A percentile compares a stretch with the other conserved stretches of the same genome.
Evolutionary conservation across 768 basidiomycete genomes (phyloP).

Genomic region (Neoboletus magnificus): DNA sequence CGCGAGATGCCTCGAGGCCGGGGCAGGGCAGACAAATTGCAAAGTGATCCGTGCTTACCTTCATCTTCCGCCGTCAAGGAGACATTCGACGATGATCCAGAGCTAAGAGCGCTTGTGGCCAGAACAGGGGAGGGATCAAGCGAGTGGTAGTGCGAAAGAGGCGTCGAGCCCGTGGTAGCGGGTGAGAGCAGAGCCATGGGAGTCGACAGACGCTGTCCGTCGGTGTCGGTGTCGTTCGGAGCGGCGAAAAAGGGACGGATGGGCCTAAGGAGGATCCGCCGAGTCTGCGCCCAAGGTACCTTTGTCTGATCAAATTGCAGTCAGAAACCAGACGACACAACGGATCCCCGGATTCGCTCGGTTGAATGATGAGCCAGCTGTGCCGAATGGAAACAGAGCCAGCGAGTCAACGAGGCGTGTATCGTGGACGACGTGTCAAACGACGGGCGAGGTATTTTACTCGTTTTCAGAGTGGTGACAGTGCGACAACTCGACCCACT

Average conservation of each 20-base stretch:
- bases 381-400: neutral
- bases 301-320: constrained; percentile 34
- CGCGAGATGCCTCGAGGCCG: constrained; percentile 23
- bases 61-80: constrained; percentile 61
- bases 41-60: constrained; percentile 43
- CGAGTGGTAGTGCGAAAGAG: constrained; percentile 33
- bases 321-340: constrained; percentile 45
- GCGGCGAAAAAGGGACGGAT: neutral
- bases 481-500: constrained; percentile 2
- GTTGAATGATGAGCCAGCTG: constrained; percentile 1
- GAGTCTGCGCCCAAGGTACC: constrained; percentile 44
- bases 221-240: constrained; percentile 8
- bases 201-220: neutral
- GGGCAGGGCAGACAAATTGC: constrained; percentile 7
- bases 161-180: constrained; percentile 28
- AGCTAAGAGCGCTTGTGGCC: constrained; percentile 19
- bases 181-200: constrained; percentile 26
- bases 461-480: constrained; percentile 1
- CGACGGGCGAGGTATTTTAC: constrained; percentile 8
- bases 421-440: constrained; percentile 14
- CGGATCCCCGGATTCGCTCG: constrained; percentile 40
- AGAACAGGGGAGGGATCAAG: constrained; percentile 29
- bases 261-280: constrained; percentile 47
- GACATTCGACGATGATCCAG: constrained; percentile 44
- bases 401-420: neutral